These are phyloP conservation scores for Plasmodium vinckei DNA, from an alignment of 169 alveolate genomes.

Conservation along the genomic window DNA sequence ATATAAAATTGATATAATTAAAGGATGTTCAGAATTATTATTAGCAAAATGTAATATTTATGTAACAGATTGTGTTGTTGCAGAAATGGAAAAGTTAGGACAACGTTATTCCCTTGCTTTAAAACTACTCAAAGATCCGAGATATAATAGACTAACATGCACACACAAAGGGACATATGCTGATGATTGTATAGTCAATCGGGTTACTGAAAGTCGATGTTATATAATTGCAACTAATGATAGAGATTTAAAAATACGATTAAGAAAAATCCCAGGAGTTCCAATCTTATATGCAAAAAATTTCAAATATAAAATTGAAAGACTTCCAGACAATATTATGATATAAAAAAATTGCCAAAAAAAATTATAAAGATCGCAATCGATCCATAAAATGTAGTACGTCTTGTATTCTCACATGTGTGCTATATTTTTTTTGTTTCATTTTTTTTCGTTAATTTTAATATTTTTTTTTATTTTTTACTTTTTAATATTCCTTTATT, in stretches of 20 bases:
- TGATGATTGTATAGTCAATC: conserved; percentile 98
- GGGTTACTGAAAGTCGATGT: conserved; percentile 96
- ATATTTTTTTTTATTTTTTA: background rate
- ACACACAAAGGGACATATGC: conserved; percentile 99
- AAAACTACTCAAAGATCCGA: conserved; percentile 96
- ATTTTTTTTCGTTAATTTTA: background rate
- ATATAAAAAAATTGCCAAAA: conserved; percentile 64
- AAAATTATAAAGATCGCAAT: background rate
- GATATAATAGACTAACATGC: conserved; percentile 96
- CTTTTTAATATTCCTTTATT: too few relatives aligned
- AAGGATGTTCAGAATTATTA: conserved; percentile 96
- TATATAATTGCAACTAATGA: conserved; percentile 99
- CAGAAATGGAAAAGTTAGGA: conserved; percentile 99
- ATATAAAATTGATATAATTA: conserved; percentile 96
- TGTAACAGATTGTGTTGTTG: conserved; percentile 98
- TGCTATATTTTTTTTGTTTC: background rate
- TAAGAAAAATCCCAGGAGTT: conserved; percentile 98
- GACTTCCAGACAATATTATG: conserved; percentile 94
- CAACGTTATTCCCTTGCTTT: conserved; percentile 97
- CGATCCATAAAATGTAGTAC: background rate
- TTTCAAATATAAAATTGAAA: conserved; percentile 96
- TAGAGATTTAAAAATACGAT: conserved; percentile 96
- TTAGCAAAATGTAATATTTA: conserved; percentile 97
- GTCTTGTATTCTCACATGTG: background rate
- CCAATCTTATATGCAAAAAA: conserved; percentile 97